Percentiles rank a stretch among this genome's conserved stretches.
phyloP scores from a whole-genome alignment of 352 stramenopile genomes.

The Phytophthora nicotianae region DNA sequence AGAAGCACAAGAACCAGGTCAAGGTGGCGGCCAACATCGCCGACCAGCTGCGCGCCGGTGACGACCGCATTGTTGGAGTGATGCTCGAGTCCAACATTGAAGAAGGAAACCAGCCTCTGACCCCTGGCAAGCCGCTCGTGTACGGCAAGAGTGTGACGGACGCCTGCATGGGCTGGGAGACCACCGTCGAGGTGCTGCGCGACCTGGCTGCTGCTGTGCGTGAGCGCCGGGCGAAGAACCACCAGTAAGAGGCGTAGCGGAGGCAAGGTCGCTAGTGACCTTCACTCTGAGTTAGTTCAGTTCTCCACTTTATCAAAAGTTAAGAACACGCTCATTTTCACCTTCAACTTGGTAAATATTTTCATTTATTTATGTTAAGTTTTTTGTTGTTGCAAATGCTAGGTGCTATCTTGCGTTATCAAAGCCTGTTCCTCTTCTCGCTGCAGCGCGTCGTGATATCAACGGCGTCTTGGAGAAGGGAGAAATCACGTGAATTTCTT shows the following conservation, averaged over 20 bases:
- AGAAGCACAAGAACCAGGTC: slow-evolving; percentile 89
- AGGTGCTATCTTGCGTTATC: slow-evolving; percentile 71
- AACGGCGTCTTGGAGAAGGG: slow-evolving; percentile 73
- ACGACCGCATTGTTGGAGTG: slow-evolving; percentile 82
- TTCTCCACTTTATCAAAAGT: slow-evolving; percentile 15
- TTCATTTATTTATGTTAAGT: too few species aligned
- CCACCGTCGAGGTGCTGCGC: slow-evolving; percentile 69
- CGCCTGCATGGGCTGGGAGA: slow-evolving; percentile 90
- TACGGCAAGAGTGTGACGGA: slow-evolving; percentile 92
- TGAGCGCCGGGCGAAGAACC: slow-evolving; percentile 65
- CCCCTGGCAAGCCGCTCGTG: slow-evolving; percentile 75
- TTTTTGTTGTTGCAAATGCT: too few species aligned
- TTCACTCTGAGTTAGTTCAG: slow-evolving; percentile 19
- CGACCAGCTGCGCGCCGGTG: slow-evolving; percentile 70
- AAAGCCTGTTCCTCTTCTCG: slow-evolving; percentile 51
- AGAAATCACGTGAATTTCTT: slow-evolving; percentile 50
- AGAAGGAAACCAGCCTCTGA: slow-evolving; percentile 80
- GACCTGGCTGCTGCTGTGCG: slow-evolving; percentile 80
- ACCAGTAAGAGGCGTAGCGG: slow-evolving; percentile 34
- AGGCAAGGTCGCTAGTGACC: slow-evolving; percentile 19
- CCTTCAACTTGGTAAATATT: background rate
- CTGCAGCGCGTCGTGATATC: slow-evolving; percentile 47
- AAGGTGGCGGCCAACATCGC: slow-evolving; percentile 73
- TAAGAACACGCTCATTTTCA: slow-evolving; percentile 7
- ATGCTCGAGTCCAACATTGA: slow-evolving; percentile 92